phyloP scores from a whole-genome alignment of 495 filamentous ascomycete species.

The Arthonia radiata region DNA sequence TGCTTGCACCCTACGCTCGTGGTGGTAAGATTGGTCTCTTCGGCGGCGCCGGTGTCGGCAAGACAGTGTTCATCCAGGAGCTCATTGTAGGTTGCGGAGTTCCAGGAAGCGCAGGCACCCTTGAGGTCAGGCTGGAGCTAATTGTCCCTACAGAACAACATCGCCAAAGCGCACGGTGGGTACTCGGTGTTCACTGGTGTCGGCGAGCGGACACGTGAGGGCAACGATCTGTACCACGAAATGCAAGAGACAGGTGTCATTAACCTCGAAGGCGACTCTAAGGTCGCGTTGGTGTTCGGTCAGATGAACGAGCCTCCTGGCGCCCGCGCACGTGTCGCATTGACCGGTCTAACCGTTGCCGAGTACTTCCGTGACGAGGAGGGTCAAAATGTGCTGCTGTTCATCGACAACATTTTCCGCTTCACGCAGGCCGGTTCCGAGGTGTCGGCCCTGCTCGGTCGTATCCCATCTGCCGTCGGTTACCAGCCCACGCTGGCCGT shows the following conservation, averaged over 20 bases:
- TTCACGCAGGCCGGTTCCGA: slow-evolving; percentile 99
- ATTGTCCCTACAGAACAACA: slow-evolving; percentile 54
- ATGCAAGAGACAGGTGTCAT: slow-evolving; percentile 99
- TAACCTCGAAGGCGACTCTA: slow-evolving; percentile 95
- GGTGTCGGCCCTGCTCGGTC: slow-evolving; percentile 96
- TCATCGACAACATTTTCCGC: slow-evolving; percentile 99
- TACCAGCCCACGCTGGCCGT: slow-evolving; percentile 99
- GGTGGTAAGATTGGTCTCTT: slow-evolving; percentile 99
- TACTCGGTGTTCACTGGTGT: slow-evolving; percentile 99
- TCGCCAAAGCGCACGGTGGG: slow-evolving; percentile 99
- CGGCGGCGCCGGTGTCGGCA: slow-evolving; percentile 99
- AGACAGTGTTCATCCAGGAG: slow-evolving; percentile 99
- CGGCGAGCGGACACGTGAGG: slow-evolving; percentile 99
- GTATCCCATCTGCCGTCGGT: slow-evolving; percentile 99
- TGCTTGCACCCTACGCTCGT: slow-evolving; percentile 96
- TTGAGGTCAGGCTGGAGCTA: slow-evolving; percentile 2
- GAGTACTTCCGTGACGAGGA: slow-evolving; percentile 96
- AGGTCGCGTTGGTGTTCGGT: slow-evolving; percentile 98
- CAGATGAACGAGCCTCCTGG: slow-evolving; percentile 99
- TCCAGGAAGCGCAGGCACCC: background rate
- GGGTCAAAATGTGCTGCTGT: slow-evolving; percentile 94
- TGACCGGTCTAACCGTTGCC: slow-evolving; percentile 74
- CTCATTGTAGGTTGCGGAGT: slow-evolving; percentile 41
- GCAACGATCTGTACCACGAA: slow-evolving; percentile 99
- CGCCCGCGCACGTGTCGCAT: slow-evolving; percentile 97